Evolutionary conservation across 2,329 filamentous ascomycete genomes (phyloP).

Genomic region (Aspergillus eucalypticola): DNA sequence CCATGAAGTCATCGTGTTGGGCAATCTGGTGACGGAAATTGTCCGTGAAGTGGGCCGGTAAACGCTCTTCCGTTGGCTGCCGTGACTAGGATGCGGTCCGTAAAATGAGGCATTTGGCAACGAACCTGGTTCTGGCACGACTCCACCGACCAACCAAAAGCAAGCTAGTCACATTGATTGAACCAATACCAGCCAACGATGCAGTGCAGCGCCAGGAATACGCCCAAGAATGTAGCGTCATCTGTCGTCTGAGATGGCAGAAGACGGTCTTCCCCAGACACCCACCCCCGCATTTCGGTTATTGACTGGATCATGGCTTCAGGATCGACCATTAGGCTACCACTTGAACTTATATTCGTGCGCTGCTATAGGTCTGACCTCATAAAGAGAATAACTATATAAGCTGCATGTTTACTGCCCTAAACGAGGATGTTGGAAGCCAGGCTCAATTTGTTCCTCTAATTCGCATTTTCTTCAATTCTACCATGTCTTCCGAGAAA

Average conservation of each 20-base stretch:
- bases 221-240: background rate
- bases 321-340: slow-evolving; percentile 10
- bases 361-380: background rate
- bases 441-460: background rate
- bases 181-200: background rate
- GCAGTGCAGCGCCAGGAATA: background rate
- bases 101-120: background rate
- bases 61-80: background rate
- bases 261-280: background rate
- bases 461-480: background rate
- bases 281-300: slow-evolving; percentile 14
- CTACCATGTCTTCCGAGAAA: background rate
- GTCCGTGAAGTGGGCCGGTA: background rate
- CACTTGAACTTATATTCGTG: background rate
- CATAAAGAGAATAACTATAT: background rate
- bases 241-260: background rate
- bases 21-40: background rate
- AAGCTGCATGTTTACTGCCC: background rate
- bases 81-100: background rate
- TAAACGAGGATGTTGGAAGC: background rate
- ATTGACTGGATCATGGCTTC: slow-evolving; percentile 8
- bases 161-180: background rate
- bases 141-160: background rate
- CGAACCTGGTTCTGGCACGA: background rate
- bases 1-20: background rate